phyloP scores from a whole-genome alignment of 2,329 filamentous ascomycete species.

The Diaporthe vexans region DNA sequence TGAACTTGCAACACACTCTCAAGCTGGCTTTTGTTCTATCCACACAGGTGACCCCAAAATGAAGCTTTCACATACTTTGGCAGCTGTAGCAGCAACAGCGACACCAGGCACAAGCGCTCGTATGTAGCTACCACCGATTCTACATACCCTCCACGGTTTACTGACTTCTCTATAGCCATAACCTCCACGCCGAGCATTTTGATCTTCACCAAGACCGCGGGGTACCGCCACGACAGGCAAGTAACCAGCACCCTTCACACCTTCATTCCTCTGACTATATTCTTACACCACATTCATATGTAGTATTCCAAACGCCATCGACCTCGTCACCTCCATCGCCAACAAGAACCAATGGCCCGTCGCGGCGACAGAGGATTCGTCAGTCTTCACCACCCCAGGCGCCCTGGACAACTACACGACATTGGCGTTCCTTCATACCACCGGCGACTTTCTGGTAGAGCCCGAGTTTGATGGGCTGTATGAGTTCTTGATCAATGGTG shows the following conservation, averaged over 20 bases:
- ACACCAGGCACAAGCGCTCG: neutral
- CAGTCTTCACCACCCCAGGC: neutral
- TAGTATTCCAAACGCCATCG: slow-evolving; percentile 6
- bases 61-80: neutral
- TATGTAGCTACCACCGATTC: neutral
- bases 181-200: slow-evolving; percentile 3
- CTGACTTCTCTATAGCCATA: neutral
- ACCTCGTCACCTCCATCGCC: slow-evolving; percentile 17
- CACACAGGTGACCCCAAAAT: neutral
- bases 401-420: slow-evolving; percentile 4
- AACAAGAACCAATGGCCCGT: slow-evolving; percentile 10
- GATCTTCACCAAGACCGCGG: slow-evolving; percentile 13
- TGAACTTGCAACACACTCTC: neutral
- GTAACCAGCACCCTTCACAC: neutral
- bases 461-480: slow-evolving; percentile 13
- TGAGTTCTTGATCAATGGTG: neutral
- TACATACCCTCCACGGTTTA: neutral
- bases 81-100: neutral
- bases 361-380: neutral
- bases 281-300: neutral
- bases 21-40: neutral
- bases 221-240: slow-evolving; percentile 1
- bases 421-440: slow-evolving; percentile 9
- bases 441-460: neutral
- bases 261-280: too few species aligned